Conservation (phyloP, 2,329 filamentous ascomycete genomes). For the Ophiostoma tasmaniense region DNA sequence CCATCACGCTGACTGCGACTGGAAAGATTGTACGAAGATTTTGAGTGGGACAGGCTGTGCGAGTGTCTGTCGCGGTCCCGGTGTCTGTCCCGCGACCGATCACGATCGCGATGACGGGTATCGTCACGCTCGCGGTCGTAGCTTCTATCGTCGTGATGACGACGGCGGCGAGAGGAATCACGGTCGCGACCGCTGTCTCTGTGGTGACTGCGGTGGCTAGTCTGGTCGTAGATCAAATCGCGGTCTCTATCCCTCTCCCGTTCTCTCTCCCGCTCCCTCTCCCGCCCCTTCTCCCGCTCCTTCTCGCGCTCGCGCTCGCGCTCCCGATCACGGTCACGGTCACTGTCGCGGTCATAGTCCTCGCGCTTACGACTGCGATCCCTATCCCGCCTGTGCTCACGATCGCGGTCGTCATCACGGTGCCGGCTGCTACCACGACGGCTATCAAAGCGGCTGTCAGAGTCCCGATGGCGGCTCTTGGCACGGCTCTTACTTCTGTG, state of each 20-base stretch:
- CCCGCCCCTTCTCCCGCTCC: background rate
- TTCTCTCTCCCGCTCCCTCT: conserved; percentile 18
- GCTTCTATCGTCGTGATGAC: background rate
- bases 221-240: conserved; percentile 14
- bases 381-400: conserved; percentile 31
- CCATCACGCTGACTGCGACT: conserved; percentile 11
- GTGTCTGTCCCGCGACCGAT: conserved; percentile 24
- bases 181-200: conserved; percentile 7
- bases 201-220: conserved; percentile 17
- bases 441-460: conserved; percentile 19
- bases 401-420: conserved; percentile 32
- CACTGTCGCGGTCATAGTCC: conserved; percentile 23
- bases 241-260: conserved; percentile 24
- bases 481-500: background rate
- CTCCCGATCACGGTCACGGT: conserved; percentile 21
- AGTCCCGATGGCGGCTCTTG: conserved; percentile 24
- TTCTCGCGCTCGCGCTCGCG: too few species aligned
- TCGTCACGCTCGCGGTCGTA: conserved; percentile 26
- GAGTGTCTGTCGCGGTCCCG: conserved; percentile 24
- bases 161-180: conserved; percentile 2
- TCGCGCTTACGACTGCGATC: conserved; percentile 21
- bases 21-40: background rate
- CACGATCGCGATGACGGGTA: conserved; percentile 26
- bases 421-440: conserved; percentile 24
- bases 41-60: background rate